Base-by-base conservation (phyloP, 345 rosid species). In the Clausena lansium region DNA sequence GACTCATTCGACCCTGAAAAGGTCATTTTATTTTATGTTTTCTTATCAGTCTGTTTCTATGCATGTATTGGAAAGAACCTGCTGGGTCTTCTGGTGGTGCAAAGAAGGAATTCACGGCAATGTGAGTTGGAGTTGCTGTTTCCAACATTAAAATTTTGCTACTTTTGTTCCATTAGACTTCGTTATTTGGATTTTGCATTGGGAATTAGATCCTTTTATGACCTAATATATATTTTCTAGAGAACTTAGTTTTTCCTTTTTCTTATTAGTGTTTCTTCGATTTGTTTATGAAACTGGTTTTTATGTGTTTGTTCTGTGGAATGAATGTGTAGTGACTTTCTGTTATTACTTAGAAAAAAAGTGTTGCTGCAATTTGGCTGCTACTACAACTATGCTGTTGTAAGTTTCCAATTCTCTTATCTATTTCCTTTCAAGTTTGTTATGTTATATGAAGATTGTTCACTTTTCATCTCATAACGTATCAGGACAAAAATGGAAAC, bases 1-100 rank as follows among this genome's bases (percentile, higher is more conserved):
- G n/a, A n/a, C n/a, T n/a, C n/a, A n/a, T n/a, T n/a, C n/a, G n/a
- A n/a, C n/a, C n/a, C n/a, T n/a, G n/a, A n/a, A n/a, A n/a, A n/a
- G n/a, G 9, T 28, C n/a, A 28, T 4, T 27, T 10, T 50, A 28
- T 28, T 65, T 20, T n/a, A 2, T 27, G n/a, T 33, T 6, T 62
- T 13, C 50, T 30, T 24, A 15, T 35, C 1, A 6, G 32, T 33
- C 54, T 0, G 0, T 61, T 30, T 30, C 2, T 63, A 8, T 65
- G 8, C 20, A 15, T 15, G 14, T 14, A 24, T 13, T 3, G 24
- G 33, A 1, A n/a, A 75, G 77, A 14, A 32, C 98, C 95, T 27
- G 96, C 98, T 17, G 98, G 98, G 32, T 90, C 97, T 19, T 92
- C 97, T 62, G 90, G 91, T 15, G 89, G 88, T 32, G 91, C 90